Base-by-base conservation (phyloP, 2,329 filamentous ascomycete species). In the Exophiala sp. region DNA sequence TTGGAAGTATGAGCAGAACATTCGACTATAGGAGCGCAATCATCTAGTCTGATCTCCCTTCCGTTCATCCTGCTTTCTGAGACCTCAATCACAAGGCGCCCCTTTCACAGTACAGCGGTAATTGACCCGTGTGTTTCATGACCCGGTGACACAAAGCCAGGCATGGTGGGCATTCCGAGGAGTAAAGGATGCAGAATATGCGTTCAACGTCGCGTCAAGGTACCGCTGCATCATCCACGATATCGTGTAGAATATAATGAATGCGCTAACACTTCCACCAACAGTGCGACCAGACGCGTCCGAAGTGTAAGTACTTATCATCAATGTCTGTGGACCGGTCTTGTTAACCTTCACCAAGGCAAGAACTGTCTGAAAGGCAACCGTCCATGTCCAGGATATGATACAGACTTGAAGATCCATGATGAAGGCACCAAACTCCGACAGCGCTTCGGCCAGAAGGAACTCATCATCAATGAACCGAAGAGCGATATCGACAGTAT, bases 151-250 rank as follows among this genome's bases (percentile, higher is more conserved):
- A 18, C 32, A 35, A 12, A 12, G 10, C 33, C n/a, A 51, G 50
- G 21, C 48, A 73, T 73, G 71, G 71, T 72, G 45, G 71, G 71
- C 35, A 67, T 73, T 48, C 71, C 71, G 46, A 65, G 71, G 51
- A 73, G 71, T 59, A 73, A 69, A 62, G 71, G 70, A 38, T 74
- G 71, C 63, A 59, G 68, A 50, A 66, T 69, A 29, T 74, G 71
- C 58, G 70, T 70, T 16, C 66, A 70, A 57, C 65, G 71, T 52
- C 68, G 69, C 18, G 68, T 74, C 47, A 72, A 64, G 63, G 49
- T 54, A 47, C 43, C 11, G n/a, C 8, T 21, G 5, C 24, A 10
- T 7, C 20, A 34, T 41, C 16, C 21, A 21, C 46, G 11, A 11
- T 21, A 18, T 3, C 16, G 14, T 34, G 2, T 18, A 32, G 9